Percentiles rank a stretch among this genome's conserved stretches.
Evolutionary conservation across 2,329 filamentous ascomycete genomes (phyloP).

Genomic region (Biscogniauxia mediterranea): DNA sequence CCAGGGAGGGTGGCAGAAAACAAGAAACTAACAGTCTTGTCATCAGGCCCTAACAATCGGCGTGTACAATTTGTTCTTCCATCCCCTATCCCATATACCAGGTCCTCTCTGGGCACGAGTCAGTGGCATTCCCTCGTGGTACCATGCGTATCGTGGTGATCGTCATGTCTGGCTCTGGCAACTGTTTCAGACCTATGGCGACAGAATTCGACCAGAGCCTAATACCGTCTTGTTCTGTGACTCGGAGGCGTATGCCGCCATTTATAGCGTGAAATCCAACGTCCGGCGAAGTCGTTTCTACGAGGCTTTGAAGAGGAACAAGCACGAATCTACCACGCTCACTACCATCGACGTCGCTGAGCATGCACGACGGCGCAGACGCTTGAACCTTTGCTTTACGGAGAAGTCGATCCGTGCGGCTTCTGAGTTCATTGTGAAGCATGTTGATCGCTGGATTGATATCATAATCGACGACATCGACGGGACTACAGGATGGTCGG

Average conservation of each 20-base stretch:
- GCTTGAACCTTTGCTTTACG: slow-evolving; percentile 22
- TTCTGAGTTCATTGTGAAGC: slow-evolving; percentile 16
- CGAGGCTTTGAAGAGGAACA: slow-evolving; percentile 7
- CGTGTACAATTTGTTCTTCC: slow-evolving; percentile 24
- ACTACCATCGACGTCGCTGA: slow-evolving; percentile 16
- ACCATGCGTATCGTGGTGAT: slow-evolving; percentile 10
- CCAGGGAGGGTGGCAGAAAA: neutral
- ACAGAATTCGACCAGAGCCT: slow-evolving; percentile 17
- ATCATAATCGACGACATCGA: slow-evolving; percentile 9
- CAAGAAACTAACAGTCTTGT: slow-evolving; percentile 2
- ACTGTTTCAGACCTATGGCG: slow-evolving; percentile 22
- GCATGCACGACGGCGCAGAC: slow-evolving; percentile 20
- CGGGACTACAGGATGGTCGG: slow-evolving; percentile 14
- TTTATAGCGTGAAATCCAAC: slow-evolving; percentile 25
- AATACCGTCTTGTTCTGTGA: slow-evolving; percentile 22
- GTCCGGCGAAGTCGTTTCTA: slow-evolving; percentile 23
- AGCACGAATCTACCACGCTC: slow-evolving; percentile 12
- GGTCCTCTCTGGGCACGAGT: slow-evolving; percentile 24
- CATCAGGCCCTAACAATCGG: slow-evolving; percentile 7
- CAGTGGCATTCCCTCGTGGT: slow-evolving; percentile 24
- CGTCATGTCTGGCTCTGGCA: slow-evolving; percentile 24
- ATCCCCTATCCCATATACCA: slow-evolving; percentile 22
- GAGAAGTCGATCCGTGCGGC: slow-evolving; percentile 20
- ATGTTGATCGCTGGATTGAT: slow-evolving; percentile 26
- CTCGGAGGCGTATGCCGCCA: slow-evolving; percentile 17